Percentiles rank a stretch among this genome's conserved stretches.
Evolutionary conservation across 768 basidiomycete species (phyloP).

Genomic region (Pleurotus salmoneostramineus): DNA sequence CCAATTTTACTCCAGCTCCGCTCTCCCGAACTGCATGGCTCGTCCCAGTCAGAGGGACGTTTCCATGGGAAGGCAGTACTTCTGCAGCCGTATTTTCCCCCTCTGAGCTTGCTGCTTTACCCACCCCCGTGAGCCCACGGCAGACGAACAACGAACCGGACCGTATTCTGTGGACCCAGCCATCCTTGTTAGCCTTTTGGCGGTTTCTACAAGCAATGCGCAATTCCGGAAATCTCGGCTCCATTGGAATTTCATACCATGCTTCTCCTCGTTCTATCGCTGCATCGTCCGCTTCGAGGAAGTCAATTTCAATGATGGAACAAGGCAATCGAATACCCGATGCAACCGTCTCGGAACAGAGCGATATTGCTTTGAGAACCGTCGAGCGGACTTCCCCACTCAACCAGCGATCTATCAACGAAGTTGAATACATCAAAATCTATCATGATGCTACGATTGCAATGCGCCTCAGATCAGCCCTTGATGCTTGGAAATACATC

Average conservation of each 20-base stretch:
- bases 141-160: slow-evolving; percentile 4
- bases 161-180: slow-evolving; percentile 43
- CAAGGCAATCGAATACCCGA: neutral
- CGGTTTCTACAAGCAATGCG: slow-evolving; percentile 39
- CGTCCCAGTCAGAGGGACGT: slow-evolving; percentile 49
- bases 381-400: neutral
- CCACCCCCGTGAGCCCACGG: neutral
- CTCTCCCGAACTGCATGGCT: slow-evolving; percentile 51
- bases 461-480: slow-evolving; percentile 42
- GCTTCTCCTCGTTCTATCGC: slow-evolving; percentile 17
- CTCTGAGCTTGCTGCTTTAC: slow-evolving; percentile 11
- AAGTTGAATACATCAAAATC: slow-evolving; percentile 51
- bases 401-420: slow-evolving; percentile 13
- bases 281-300: neutral
- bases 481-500: slow-evolving; percentile 47
- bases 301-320: neutral
- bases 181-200: slow-evolving; percentile 45
- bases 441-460: slow-evolving; percentile 51
- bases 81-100: slow-evolving; percentile 34
- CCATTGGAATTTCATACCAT: slow-evolving; percentile 49
- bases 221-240: slow-evolving; percentile 31
- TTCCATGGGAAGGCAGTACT: slow-evolving; percentile 46
- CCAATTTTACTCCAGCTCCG: slow-evolving; percentile 20
- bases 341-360: neutral
- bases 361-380: neutral